Base-by-base conservation (phyloP, 139 green algal species). In the Coelastrella sp. region DNA sequence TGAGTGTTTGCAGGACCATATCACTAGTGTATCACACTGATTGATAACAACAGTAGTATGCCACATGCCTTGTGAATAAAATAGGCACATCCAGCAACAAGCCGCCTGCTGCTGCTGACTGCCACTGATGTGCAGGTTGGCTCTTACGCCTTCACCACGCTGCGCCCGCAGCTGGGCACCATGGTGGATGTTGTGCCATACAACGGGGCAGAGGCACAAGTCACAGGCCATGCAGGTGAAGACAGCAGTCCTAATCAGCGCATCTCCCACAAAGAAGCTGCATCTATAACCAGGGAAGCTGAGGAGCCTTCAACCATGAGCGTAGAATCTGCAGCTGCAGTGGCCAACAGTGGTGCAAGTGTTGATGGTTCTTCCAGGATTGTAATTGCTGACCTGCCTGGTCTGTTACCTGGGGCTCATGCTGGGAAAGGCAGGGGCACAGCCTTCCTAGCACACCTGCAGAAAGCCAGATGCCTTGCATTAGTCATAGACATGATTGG, bases 71-170 rank as follows among this genome's bases (percentile, higher is more conserved):
- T n/a, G n/a, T n/a, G n/a, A n/a, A n/a, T n/a, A n/a, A n/a, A n/a
- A n/a, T n/a, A n/a, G n/a, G n/a, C n/a, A n/a, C n/a, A n/a, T n/a
- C n/a, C n/a, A n/a, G n/a, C n/a, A n/a, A n/a, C n/a, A n/a, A n/a
- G n/a, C n/a, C n/a, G n/a, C n/a, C n/a, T n/a, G n/a, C n/a, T 5
- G 8, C 60, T 79, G n/a, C 43, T 50, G 37, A 11, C 60, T 79
- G n/a, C 43, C 27, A 19, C 35, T 17, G 37, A 13, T 32, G 6
- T 60, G 7, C 59, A 95, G 88, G 90, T 97, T 37, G 94, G 79
- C 0, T 67, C 73, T 35, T 96, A 96, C 72, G 89, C 93, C 9
- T 98, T 97, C 90, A 98, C 95, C 35, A 98, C 95, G 0, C 66
- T 96, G n/a, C 74, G 79, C 5, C 95, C 95, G 8, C 93, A 98